phyloP scores from a whole-genome alignment of 345 rosid genomes.

The Bruguiera gymnorhiza region DNA sequence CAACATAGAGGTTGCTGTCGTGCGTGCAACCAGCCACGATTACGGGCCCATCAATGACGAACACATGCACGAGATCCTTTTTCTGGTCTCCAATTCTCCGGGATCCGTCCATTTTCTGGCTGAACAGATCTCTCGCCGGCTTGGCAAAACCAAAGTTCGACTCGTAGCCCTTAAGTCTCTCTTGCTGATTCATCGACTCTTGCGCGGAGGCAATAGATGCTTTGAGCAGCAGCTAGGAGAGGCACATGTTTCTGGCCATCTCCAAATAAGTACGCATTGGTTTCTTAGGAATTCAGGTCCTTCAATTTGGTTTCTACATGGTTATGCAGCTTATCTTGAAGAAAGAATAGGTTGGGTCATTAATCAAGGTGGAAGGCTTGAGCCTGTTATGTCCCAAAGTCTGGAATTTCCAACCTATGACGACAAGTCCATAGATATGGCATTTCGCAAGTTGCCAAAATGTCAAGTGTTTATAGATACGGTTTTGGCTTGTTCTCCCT shows the following conservation, averaged over 20 bases:
- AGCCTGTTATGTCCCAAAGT: slow-evolving; percentile 49
- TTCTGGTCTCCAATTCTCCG: slow-evolving; percentile 62
- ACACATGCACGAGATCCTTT: slow-evolving; percentile 78
- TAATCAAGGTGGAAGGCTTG: slow-evolving; percentile 82
- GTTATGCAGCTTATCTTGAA: slow-evolving; percentile 64
- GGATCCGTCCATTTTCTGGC: slow-evolving; percentile 73
- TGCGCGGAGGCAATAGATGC: slow-evolving; percentile 73
- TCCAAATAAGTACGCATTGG: slow-evolving; percentile 50
- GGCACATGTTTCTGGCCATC: slow-evolving; percentile 64
- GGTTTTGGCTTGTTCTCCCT: slow-evolving; percentile 58
- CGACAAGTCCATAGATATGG: slow-evolving; percentile 49
- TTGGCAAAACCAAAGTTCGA: slow-evolving; percentile 59
- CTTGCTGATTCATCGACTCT: slow-evolving; percentile 67
- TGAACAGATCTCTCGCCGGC: slow-evolving; percentile 69
- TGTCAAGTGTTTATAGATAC: slow-evolving; percentile 59
- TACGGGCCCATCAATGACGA: slow-evolving; percentile 57
- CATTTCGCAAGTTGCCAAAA: slow-evolving; percentile 60
- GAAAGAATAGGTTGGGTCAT: slow-evolving; percentile 80
- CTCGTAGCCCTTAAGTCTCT: slow-evolving; percentile 77
- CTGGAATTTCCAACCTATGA: slow-evolving; percentile 39
- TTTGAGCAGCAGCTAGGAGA: slow-evolving; percentile 65
- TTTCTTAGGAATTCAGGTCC: slow-evolving; percentile 30
- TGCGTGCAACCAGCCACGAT: slow-evolving; percentile 77
- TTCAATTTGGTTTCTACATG: slow-evolving; percentile 43
- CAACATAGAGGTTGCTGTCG: slow-evolving; percentile 65